These are phyloP conservation scores for Hebeloma cylindrosporum DNA, from an alignment of 768 basidiomycete species.

Conservation along the genomic window DNA sequence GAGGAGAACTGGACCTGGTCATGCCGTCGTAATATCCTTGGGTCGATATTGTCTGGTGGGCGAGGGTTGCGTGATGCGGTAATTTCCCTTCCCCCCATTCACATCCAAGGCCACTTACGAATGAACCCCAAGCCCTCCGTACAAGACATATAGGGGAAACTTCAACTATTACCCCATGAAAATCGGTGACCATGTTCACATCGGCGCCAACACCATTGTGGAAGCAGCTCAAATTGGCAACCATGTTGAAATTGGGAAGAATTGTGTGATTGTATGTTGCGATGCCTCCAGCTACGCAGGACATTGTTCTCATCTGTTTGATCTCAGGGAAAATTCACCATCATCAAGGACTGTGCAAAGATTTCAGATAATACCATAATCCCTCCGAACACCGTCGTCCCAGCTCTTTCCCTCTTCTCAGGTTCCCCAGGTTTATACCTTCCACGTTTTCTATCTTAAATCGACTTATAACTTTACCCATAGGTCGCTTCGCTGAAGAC, in stretches of 20 bases:
- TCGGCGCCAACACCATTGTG: constrained; percentile 84
- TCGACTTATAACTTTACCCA: not conserved
- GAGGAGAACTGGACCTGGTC: constrained; percentile 83
- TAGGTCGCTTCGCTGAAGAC: constrained; percentile 80
- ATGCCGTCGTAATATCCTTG: constrained; percentile 90
- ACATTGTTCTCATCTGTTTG: not conserved
- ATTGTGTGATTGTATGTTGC: constrained; percentile 83
- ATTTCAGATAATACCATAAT: constrained; percentile 89
- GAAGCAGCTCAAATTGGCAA: constrained; percentile 96
- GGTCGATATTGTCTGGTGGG: constrained; percentile 93
- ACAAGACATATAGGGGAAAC: constrained; percentile 86
- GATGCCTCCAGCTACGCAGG: not conserved
- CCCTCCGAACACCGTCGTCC: constrained; percentile 90
- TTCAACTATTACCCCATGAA: constrained; percentile 99
- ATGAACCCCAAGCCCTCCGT: constrained; percentile 61
- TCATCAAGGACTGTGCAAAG: constrained; percentile 93
- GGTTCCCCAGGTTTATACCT: constrained; percentile 80
- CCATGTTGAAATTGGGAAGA: constrained; percentile 92
- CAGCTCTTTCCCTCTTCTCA: constrained; percentile 79
- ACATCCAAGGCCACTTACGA: not conserved
- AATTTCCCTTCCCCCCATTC: not conserved
- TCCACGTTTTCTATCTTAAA: not conserved
- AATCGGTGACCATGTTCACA: constrained; percentile 92
- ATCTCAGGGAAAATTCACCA: constrained; percentile 87
- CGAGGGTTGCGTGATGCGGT: constrained; percentile 89